These are phyloP conservation scores for Mortierella sp. DNA, from an alignment of 371 early-diverging fungal genomes.

Conservation along the genomic window DNA sequence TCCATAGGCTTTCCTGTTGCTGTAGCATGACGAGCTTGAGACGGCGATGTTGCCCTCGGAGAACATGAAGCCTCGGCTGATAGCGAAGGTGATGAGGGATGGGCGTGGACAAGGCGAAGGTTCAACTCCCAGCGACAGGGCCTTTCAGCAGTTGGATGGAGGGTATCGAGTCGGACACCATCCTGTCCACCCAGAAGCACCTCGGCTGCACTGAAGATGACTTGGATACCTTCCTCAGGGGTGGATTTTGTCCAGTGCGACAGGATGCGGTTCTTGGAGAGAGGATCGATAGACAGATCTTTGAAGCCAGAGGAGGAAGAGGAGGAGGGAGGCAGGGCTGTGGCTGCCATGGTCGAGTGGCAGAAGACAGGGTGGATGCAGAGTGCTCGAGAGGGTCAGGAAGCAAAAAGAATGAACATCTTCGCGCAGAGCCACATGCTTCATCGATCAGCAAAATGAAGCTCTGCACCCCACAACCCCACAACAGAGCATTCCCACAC, in stretches of 20 bases:
- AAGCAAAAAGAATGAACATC: no score
- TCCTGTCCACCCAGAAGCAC: not conserved
- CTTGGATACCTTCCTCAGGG: slow-evolving; percentile 45
- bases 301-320: not conserved
- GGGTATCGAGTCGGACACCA: slow-evolving; percentile 22
- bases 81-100: not conserved
- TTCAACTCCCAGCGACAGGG: slow-evolving; percentile 34
- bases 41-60: not conserved
- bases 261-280: slow-evolving; percentile 8
- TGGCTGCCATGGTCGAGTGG: not conserved
- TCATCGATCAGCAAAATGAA: no score
- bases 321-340: not conserved
- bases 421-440: no score
- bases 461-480: no score
- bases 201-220: slow-evolving; percentile 23
- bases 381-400: no score
- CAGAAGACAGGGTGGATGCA: no score
- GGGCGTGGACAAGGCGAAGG: slow-evolving; percentile 13
- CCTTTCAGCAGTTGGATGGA: slow-evolving; percentile 17
- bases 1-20: not conserved
- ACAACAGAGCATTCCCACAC: no score
- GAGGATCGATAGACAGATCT: not conserved
- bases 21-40: not conserved
- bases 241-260: slow-evolving; percentile 43
- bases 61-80: not conserved